Evolutionary conservation across 129 eudicot species (phyloP).

Genomic region (Flaveria linearis): DNA sequence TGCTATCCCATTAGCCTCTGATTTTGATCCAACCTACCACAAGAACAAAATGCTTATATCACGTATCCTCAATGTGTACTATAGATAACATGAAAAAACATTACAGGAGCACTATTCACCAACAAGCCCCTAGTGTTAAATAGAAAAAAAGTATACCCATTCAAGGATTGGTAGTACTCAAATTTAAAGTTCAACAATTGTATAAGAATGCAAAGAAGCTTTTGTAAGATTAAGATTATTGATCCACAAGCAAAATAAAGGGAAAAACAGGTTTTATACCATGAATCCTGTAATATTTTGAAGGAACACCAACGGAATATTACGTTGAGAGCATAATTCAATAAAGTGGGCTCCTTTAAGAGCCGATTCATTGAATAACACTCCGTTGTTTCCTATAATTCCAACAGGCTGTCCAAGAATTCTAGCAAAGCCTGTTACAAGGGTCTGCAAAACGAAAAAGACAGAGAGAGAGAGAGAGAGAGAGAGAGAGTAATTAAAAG

Average conservation of each 20-base stretch:
- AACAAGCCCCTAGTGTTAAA: too few relatives aligned
- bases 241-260: not conserved
- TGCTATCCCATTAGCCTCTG: constrained; percentile 97
- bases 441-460: constrained; percentile 60
- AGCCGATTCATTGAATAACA: constrained; percentile 87
- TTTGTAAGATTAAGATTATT: not conserved
- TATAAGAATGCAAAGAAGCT: constrained; percentile 11
- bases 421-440: constrained; percentile 94
- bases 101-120: constrained; percentile 10
- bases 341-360: constrained; percentile 92
- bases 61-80: not conserved
- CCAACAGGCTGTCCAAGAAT: constrained; percentile 91
- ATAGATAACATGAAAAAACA: constrained; percentile 16
- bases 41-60: constrained; percentile 9
- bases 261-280: constrained; percentile 42
- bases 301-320: constrained; percentile 89
- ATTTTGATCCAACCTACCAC: constrained; percentile 90
- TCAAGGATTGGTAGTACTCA: not conserved
- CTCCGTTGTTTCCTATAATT: constrained; percentile 90
- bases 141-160: not conserved
- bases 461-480: not conserved
- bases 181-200: not conserved
- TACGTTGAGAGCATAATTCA: constrained; percentile 87
- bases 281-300: constrained; percentile 98
- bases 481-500: not conserved